Base-by-base conservation (phyloP, 371 early-diverging fungal species). In the Ecytonucleospora hepatopenaei region DNA sequence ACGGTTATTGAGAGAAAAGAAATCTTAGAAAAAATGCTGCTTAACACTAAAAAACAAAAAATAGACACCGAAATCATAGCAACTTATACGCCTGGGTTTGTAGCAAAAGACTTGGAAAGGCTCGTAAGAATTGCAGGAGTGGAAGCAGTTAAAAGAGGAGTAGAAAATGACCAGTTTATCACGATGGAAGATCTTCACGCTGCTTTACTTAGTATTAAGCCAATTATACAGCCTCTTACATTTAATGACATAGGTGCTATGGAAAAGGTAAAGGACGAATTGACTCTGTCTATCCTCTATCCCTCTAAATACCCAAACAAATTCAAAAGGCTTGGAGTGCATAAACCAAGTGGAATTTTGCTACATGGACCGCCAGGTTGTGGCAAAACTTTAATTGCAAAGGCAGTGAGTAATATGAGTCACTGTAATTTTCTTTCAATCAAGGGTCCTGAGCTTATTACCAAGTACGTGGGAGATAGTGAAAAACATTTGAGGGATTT, bases 281-380 rank as follows among this genome's bases (percentile, higher is more conserved):
- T 97, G 23, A 86, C 88, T 64, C 90, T 90, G 90, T 86, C 90
- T 1, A 88, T 97, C 12, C 88, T 94, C 5, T 90, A 92, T 63
- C 92, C 94, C 1, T 86, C 92, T 51, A 74, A 85, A 68, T 85
- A 88, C 72, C 92, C 94, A 2, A 89, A 93, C 59, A 82, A 87
- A 56, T 97, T 92, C 80, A 81, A 84, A 54, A 80, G 82, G 53
- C 88, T 94, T 0, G 97, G 97, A 30, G 94, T 97, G 63, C 85
- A 83, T 0, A 83, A 86, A 1, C 89, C 95, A 1, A 86, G 88
- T 32, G 99, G 99, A 60, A 92, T 97, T 0, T 79, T 98, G 49
- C 80, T 98, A 17, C 92, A 93, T 86, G 99, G 99, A 15, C 97
- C 97, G 33, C 97, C 97, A 1, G 99, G 99, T 68, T 93, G 93